Evolutionary conservation across 2,329 filamentous ascomycete species (phyloP), one percentile per base, ranked within the genome.

Genomic region (Phaeosphaeriaceae sp.): DNA sequence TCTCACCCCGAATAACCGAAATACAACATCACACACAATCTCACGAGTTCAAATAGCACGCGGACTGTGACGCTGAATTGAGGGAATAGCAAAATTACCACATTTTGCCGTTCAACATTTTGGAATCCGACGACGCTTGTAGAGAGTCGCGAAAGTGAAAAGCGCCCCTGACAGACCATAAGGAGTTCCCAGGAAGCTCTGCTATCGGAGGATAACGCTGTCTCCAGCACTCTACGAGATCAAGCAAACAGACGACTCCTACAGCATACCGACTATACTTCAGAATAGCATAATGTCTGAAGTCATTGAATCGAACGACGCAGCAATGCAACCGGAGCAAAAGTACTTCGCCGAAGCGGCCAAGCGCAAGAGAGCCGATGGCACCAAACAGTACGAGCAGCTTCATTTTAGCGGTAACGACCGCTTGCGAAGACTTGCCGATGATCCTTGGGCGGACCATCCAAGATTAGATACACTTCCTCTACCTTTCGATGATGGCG

Each of bases 391-490:
- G 43, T 66, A 56, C 32, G 54, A 63, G 49, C 47, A 58, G 43
- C 49, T 66, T 15, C 58, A 61, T n/a, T 63, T 60, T 32, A 61
- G 56, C 35, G 50, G 58, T 11, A 61, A 61, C 19, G 51, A 56
- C 6, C 61, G 61, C 23, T 55, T 66, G 7, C 58, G 55, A 26
- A 47, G 55, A 23, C 59, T 66, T n/a, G 55, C 52, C 10, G 51
- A 58, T 22, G 64, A 67, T 50, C 43, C 56, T 17, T 67, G 53
- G 44, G 64, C 62, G 11, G 64, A 67, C 23, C 64, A 67, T 54
- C 56, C 47, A 6, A 55, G 56, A 3, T 58, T 67, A n/a, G 57
- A 67, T 53, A 53, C 46, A 13, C 52, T 59, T 24, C 55, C 62
- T 1, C 11, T 58, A 11, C 64, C 64, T 13, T 47, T 61, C 32